Conservation (phyloP, 305 asterid species). For the Solanum hybrid region DNA sequence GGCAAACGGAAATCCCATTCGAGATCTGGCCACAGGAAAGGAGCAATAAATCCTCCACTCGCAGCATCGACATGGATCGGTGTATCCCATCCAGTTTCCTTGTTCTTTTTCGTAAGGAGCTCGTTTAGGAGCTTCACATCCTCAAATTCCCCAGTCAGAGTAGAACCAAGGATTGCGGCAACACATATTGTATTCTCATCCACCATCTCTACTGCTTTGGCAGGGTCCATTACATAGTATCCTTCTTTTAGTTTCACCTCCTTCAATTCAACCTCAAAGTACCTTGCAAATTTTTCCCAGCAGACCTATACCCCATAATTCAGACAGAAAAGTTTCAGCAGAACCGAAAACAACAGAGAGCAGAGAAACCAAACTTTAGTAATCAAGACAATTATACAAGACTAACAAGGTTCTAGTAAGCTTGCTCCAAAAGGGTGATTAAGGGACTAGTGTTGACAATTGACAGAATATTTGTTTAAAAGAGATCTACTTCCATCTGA, state of each 20-base stretch:
- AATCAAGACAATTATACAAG: neutral
- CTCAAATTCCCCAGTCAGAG: constrained; percentile 57
- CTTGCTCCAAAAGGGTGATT: neutral
- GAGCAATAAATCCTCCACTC: constrained; percentile 64
- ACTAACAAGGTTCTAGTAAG: neutral
- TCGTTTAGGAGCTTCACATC: constrained; percentile 56
- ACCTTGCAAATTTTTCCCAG: constrained; percentile 61
- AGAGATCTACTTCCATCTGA: neutral
- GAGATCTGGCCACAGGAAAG: constrained; percentile 49
- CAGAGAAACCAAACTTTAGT: neutral
- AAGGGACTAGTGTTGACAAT: neutral
- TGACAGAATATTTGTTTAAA: neutral
- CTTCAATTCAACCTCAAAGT: constrained; percentile 58
- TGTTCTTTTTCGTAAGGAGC: constrained; percentile 36
- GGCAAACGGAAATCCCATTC: constrained; percentile 67
- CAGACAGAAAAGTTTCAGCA: neutral
- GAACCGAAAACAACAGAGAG: neutral
- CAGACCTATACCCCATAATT: constrained; percentile 31
- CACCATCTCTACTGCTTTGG: constrained; percentile 49
- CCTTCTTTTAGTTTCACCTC: constrained; percentile 57
- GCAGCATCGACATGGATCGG: constrained; percentile 73
- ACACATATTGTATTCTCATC: constrained; percentile 64
- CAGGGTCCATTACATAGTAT: constrained; percentile 53
- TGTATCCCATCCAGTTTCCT: constrained; percentile 59
- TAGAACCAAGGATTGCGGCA: constrained; percentile 61